Base-by-base conservation (phyloP, 495 filamentous ascomycete species). In the Corynascus novoguineensis region DNA sequence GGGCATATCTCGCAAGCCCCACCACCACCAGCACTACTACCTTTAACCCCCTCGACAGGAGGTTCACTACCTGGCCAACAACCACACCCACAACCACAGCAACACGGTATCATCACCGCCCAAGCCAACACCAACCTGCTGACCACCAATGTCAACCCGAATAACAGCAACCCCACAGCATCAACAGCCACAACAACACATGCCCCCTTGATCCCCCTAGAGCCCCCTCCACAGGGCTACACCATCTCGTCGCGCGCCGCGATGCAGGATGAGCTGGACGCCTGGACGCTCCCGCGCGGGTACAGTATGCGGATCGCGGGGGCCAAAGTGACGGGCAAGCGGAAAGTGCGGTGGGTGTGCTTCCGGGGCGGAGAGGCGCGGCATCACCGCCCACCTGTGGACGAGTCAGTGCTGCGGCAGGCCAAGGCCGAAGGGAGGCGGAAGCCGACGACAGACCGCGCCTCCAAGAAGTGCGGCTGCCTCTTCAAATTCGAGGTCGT, bases 231-330 rank as follows among this genome's bases (percentile, higher is more conserved):
- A 3, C 52, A 64, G 37, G 68, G 68, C 57, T 67, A 55, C 57
- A 60, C 60, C 50, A 64, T 71, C 58, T 57, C 64, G 8, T 71
- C 67, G 24, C 65, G 69, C 17, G 61, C 57, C 22, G 56, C 52
- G 25, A 71, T 71, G 69, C 69, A 71, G 46, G 69, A 69, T 11
- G 67, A 69, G 55, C 69, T 71, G 5, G 69, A 71, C 60, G 41
- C 46, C 32, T 71, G 62, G 62, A 71, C 69, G 22, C 59, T 71
- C 17, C 69, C 69, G 14, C 65, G 69, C 15, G 69, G 69, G 42
- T 71, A 71, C 61, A 70, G 67, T 65, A 71, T 71, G 69, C 69
- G 69, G 57, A 71, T 71, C 55, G 68, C 68, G 52, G 69, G 69
- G 40, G 68, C 69, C 35, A 70, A 70, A 47, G 66, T 69, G 12